These are phyloP conservation scores for Trametes elegans DNA, from an alignment of 768 basidiomycete species.

Conservation along the genomic window DNA sequence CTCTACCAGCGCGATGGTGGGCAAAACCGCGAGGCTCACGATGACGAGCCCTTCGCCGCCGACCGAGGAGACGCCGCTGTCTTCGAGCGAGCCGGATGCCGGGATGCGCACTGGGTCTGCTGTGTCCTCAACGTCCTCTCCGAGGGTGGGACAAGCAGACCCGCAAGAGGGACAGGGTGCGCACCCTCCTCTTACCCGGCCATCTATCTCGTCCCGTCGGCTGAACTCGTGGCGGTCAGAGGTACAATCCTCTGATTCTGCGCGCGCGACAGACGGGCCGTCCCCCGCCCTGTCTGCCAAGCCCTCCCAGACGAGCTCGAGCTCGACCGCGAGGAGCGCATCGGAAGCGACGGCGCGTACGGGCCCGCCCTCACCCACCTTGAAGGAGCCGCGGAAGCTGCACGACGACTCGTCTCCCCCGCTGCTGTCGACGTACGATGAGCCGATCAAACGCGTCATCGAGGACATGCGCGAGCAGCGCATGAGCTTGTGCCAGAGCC, in stretches of 20 bases:
- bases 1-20: conserved; percentile 19
- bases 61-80: not conserved
- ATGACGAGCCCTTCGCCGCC: conserved; percentile 14
- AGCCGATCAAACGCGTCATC: conserved; percentile 79
- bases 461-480: conserved; percentile 95
- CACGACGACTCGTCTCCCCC: conserved; percentile 54
- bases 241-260: conserved; percentile 12
- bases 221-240: conserved; percentile 28
- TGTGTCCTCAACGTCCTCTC: not conserved
- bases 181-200: not conserved
- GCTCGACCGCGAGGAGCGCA: not conserved
- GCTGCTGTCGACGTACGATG: conserved; percentile 58
- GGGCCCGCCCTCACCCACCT: conserved; percentile 6
- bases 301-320: not conserved
- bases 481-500: conserved; percentile 94
- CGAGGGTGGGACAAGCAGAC: not conserved
- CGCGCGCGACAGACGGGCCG: not conserved
- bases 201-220: conserved; percentile 6
- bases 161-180: not conserved
- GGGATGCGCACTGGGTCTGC: conserved; percentile 1
- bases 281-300: not conserved
- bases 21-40: conserved; percentile 15
- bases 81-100: not conserved
- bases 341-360: not conserved
- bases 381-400: conserved; percentile 51